These are phyloP conservation scores for Trametes cubensis DNA, from an alignment of 768 basidiomycete genomes.

Conservation along the genomic window DNA sequence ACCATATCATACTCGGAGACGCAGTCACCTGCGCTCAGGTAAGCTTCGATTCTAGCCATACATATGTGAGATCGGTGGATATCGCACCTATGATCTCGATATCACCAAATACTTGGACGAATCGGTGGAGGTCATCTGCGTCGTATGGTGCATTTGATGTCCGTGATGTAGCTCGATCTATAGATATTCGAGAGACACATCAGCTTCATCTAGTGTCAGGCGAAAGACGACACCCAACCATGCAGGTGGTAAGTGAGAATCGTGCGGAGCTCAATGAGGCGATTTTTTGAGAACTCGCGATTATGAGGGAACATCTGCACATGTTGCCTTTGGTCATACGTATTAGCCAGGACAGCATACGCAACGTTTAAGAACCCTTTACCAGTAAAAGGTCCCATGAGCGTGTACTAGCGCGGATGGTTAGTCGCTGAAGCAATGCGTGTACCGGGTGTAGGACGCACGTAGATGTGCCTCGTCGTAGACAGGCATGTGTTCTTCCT, in stretches of 20 bases:
- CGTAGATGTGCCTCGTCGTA: constrained; percentile 12
- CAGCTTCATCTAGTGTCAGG: not conserved
- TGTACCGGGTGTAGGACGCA: not conserved
- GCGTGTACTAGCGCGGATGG: not conserved
- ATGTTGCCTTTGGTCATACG: constrained; percentile 23
- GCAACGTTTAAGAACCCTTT: not conserved
- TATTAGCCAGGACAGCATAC: too few relatives aligned
- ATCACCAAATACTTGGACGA: not conserved
- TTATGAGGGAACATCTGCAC: constrained; percentile 28
- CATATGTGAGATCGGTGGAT: too few relatives aligned
- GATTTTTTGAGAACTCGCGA: not conserved
- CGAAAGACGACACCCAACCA: constrained; percentile 16
- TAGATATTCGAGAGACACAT: not conserved
- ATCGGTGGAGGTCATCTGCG: not conserved
- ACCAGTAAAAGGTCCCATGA: not conserved
- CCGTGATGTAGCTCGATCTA: constrained; percentile 21
- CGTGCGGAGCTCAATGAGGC: constrained; percentile 11
- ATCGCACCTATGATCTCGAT: not conserved
- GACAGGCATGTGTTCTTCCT: not conserved
- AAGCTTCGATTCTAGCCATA: not conserved
- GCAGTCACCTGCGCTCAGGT: not conserved
- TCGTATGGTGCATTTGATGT: constrained; percentile 21
- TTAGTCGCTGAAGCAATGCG: not conserved
- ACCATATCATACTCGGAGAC: constrained; percentile 1
- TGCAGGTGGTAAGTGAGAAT: constrained; percentile 13